Base-by-base conservation (phyloP, 805 yeast species). In the Kazachstania bromeliacearum region DNA sequence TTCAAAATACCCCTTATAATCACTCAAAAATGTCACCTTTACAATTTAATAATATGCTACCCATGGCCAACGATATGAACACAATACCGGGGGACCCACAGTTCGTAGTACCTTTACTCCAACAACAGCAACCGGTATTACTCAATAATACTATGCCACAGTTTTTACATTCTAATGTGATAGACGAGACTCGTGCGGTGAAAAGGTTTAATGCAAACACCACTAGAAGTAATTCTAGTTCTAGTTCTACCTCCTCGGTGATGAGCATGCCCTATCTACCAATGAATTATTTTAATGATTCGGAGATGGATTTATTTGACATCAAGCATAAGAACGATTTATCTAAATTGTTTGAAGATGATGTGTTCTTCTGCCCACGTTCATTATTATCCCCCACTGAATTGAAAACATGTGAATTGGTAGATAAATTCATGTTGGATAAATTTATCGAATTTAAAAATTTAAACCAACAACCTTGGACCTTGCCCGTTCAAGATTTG, bases 331-430 rank as follows among this genome's bases (percentile, higher is more conserved):
- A 50, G 35, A 52, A 48, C 26, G 53, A 52, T 33, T 44, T 47
- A 29, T 44, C 50, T 34, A 56, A 53, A 40, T 48, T 55, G 9
- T 55, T 55, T 36, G 59, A 56, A 36, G 61, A 56, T 37, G 61
- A 56, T 40, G 34, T 53, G 7, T 47, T 55, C 7, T 56, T 45
- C 31, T 56, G 61, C 42, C 61, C 61, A 18, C 43, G 59, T 27
- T 42, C 51, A 10, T 42, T 56, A 34, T 37, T 56, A 31, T 50
- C 57, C 10, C 40, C 45, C 7, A 47, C 48, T 30, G 59, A 56
- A 34, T 48, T 45, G n/a, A 36, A 43, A 20, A 44, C 42, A 14
- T 48, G 58, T 29, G 52, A 51, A 33, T 47, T 48, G 33, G 34
- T 54, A 38, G 60, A 55, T 36, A 36, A 45, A 34, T 43, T 37